phyloP scores from a whole-genome alignment of 2,329 filamentous ascomycete species.

The Endocalyx cinctus region DNA sequence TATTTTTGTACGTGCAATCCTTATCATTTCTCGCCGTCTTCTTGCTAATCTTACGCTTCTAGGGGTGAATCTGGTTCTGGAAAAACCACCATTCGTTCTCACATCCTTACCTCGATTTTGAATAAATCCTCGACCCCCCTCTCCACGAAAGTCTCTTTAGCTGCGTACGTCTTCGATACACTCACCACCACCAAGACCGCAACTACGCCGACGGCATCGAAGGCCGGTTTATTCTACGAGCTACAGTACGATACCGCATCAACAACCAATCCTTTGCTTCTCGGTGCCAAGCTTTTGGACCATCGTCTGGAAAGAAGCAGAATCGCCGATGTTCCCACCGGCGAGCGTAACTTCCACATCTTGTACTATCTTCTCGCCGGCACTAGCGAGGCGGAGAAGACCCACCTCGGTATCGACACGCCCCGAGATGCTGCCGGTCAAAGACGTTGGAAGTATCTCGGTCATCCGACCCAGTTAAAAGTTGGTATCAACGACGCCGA shows the following conservation, averaged over 20 bases:
- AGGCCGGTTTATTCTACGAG: conserved; percentile 92
- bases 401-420: conserved; percentile 65
- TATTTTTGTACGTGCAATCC: conserved; percentile 77
- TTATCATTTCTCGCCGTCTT: neutral
- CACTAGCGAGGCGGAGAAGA: conserved; percentile 84
- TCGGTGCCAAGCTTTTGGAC: conserved; percentile 91
- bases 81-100: conserved; percentile 90
- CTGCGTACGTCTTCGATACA: conserved; percentile 92
- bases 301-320: conserved; percentile 89
- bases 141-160: conserved; percentile 87
- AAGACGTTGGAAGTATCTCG: conserved; percentile 92
- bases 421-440: conserved; percentile 42
- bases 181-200: conserved; percentile 96
- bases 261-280: conserved; percentile 76
- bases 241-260: conserved; percentile 92
- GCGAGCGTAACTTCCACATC: conserved; percentile 93
- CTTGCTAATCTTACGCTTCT: conserved; percentile 6
- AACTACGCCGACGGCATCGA: conserved; percentile 91
- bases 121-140: conserved; percentile 88
- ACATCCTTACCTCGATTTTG: conserved; percentile 79
- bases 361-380: conserved; percentile 93
- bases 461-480: conserved; percentile 93
- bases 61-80: conserved; percentile 95
- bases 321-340: conserved; percentile 86
- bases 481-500: conserved; percentile 95